These are phyloP conservation scores for Plantago coronopus DNA, from an alignment of 305 asterid genomes.

Conservation along the genomic window DNA sequence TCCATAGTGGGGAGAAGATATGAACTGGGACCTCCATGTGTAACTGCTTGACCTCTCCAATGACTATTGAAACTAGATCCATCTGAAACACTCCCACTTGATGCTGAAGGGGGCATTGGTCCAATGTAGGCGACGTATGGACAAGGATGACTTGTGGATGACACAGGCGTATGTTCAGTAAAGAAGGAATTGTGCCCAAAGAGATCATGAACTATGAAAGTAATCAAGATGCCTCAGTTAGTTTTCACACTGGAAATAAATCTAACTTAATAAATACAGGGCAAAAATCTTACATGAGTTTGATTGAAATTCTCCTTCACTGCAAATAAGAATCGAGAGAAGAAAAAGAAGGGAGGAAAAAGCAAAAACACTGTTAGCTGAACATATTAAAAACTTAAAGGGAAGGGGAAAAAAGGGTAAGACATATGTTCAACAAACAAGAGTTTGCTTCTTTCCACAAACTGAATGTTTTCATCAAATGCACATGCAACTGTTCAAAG, in stretches of 20 bases:
- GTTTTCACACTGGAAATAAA: slow-evolving; percentile 21
- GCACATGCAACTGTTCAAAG: too few species aligned
- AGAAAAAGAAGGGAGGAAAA: too few species aligned
- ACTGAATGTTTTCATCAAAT: too few species aligned
- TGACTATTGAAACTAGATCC: slow-evolving; percentile 57
- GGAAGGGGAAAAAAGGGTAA: too few species aligned
- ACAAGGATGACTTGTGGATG: slow-evolving; percentile 66
- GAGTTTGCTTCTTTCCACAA: too few species aligned
- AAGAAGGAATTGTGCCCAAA: slow-evolving; percentile 53
- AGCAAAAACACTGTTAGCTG: background rate
- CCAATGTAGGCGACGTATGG: slow-evolving; percentile 72
- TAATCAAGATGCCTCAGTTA: slow-evolving; percentile 26
- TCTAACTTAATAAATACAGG: slow-evolving; percentile 22
- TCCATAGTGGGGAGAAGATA: slow-evolving; percentile 64
- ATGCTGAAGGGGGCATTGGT: slow-evolving; percentile 62
- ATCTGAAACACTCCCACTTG: slow-evolving; percentile 54
- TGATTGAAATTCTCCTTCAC: slow-evolving; percentile 66
- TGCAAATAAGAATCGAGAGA: slow-evolving; percentile 32
- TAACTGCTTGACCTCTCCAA: slow-evolving; percentile 60
- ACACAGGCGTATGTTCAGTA: slow-evolving; percentile 50
- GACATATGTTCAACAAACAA: too few species aligned
- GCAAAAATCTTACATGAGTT: slow-evolving; percentile 50
- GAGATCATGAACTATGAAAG: slow-evolving; percentile 52
- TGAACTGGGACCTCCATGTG: slow-evolving; percentile 51
- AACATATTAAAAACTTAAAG: background rate